A percentile compares a stretch with the other conserved stretches of the same genome.
Conservation (phyloP, 768 basidiomycete genomes). For the Fistulinella prunicolor region DNA sequence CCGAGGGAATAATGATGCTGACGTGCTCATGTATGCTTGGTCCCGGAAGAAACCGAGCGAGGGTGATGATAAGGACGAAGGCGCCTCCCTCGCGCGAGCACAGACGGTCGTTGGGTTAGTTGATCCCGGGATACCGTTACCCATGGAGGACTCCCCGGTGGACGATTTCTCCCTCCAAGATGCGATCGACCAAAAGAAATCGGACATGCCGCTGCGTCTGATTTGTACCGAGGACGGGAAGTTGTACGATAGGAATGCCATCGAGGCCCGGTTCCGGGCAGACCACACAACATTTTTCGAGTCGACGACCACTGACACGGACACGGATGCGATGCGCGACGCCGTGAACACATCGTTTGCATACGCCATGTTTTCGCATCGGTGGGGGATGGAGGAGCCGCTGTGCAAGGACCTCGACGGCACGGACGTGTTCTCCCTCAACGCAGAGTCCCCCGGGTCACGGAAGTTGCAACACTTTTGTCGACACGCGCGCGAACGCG, state of each 20-base stretch:
- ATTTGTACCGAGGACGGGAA: conserved; percentile 26
- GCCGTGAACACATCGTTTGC: conserved; percentile 14
- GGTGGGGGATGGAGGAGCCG: conserved; percentile 20
- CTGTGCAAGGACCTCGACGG: conserved; percentile 15
- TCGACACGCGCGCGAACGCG: conserved; percentile 14
- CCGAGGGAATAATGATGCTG: no score
- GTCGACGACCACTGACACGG: background rate
- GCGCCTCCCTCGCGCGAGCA: background rate
- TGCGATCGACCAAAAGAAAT: conserved; percentile 10
- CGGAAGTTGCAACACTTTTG: conserved; percentile 20
- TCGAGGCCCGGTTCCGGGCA: conserved; percentile 14
- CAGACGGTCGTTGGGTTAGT: background rate
- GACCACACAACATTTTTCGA: conserved; percentile 16
- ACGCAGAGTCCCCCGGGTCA: conserved; percentile 6
- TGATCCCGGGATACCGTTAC: background rate
- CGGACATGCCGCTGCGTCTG: conserved; percentile 23
- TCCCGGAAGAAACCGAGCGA: background rate
- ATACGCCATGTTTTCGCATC: conserved; percentile 26
- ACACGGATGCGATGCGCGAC: background rate
- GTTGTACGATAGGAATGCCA: conserved; percentile 16
- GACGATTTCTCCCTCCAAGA: conserved; percentile 11
- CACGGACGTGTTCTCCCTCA: conserved; percentile 14
- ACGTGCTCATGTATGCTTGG: no score
- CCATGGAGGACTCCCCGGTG: background rate
- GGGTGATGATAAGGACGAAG: no score